Evolutionary conservation across 1,139 yeast species (phyloP).

Genomic region (Saccharomyces hybrid): DNA sequence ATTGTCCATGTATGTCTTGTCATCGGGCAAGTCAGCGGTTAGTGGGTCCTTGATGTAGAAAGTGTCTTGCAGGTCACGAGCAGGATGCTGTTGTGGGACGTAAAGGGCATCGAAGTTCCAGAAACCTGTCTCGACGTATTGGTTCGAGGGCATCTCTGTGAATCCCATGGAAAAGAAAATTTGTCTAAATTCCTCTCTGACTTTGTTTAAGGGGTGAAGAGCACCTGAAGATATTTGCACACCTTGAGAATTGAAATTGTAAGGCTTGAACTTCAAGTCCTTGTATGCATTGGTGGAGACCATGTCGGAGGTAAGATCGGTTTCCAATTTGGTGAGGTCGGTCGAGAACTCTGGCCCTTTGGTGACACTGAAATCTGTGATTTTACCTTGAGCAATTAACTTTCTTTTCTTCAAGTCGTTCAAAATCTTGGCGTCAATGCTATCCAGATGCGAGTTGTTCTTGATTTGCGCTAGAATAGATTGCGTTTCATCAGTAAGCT

Average conservation of each 20-base stretch:
- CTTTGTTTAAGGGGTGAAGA: conserved; percentile 91
- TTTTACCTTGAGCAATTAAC: conserved; percentile 63
- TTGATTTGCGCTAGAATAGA: conserved; percentile 51
- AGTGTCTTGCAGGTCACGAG: conserved; percentile 97
- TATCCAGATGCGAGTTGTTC: conserved; percentile 34
- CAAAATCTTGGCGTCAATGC: conserved; percentile 56
- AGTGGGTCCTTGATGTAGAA: conserved; percentile 92
- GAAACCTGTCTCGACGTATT: conserved; percentile 95
- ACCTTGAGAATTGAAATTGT: conserved; percentile 95
- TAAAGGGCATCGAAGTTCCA: conserved; percentile 96
- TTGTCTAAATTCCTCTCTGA: conserved; percentile 94
- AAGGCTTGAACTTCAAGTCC: conserved; percentile 79
- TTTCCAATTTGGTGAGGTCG: conserved; percentile 73
- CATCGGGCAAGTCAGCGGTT: conserved; percentile 73
- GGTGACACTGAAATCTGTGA: conserved; percentile 62
- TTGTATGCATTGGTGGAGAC: conserved; percentile 74
- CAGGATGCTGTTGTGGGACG: conserved; percentile 99
- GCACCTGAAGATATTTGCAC: conserved; percentile 83
- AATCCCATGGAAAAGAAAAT: conserved; percentile 97
- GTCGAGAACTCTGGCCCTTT: conserved; percentile 83
- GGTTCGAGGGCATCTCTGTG: conserved; percentile 98
- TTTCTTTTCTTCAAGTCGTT: conserved; percentile 91
- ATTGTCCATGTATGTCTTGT: conserved; percentile 67
- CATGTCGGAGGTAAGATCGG: conserved; percentile 94
- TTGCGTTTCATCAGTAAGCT: conserved; percentile 54